Evolutionary conservation across 2,329 filamentous ascomycete species (phyloP).

Genomic region (Colletotrichum destructivum): DNA sequence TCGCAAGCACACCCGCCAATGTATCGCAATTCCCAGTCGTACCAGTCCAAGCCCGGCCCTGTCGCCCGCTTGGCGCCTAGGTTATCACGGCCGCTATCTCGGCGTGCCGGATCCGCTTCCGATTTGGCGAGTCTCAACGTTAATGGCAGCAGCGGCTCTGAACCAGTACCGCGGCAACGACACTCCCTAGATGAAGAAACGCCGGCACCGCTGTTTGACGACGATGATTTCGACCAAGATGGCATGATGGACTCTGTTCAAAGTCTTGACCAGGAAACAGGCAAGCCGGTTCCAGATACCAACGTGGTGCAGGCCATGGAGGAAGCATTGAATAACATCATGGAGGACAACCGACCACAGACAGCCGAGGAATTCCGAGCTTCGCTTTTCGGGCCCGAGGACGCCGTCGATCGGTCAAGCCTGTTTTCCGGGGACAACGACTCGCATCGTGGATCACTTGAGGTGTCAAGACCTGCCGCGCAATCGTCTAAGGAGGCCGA

Average conservation of each 20-base stretch:
- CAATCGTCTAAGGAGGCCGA: slow-evolving; percentile 63
- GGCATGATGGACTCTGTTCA: slow-evolving; percentile 79
- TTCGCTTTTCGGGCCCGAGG: slow-evolving; percentile 76
- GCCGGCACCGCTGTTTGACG: slow-evolving; percentile 78
- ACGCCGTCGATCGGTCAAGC: slow-evolving; percentile 59
- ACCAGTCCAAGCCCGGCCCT: slow-evolving; percentile 61
- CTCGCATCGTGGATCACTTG: slow-evolving; percentile 75
- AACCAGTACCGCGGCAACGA: slow-evolving; percentile 63
- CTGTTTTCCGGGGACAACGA: slow-evolving; percentile 70
- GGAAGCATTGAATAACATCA: slow-evolving; percentile 90
- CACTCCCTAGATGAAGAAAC: slow-evolving; percentile 79
- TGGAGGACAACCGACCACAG: slow-evolving; percentile 78
- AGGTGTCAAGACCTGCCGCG: slow-evolving; percentile 57
- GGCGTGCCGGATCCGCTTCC: slow-evolving; percentile 63
- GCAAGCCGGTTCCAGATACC: slow-evolving; percentile 76
- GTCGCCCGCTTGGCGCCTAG: slow-evolving; percentile 61
- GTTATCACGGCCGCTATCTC: slow-evolving; percentile 56
- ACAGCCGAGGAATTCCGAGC: slow-evolving; percentile 75
- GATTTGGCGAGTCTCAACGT: slow-evolving; percentile 60
- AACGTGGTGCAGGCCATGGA: slow-evolving; percentile 94
- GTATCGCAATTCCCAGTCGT: slow-evolving; percentile 53
- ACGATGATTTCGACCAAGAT: slow-evolving; percentile 84
- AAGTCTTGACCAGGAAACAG: slow-evolving; percentile 83
- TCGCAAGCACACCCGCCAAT: slow-evolving; percentile 31
- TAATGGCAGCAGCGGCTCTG: slow-evolving; percentile 57